Conservation (phyloP, 495 filamentous ascomycete genomes). For the Pseudevernia furfuracea region DNA sequence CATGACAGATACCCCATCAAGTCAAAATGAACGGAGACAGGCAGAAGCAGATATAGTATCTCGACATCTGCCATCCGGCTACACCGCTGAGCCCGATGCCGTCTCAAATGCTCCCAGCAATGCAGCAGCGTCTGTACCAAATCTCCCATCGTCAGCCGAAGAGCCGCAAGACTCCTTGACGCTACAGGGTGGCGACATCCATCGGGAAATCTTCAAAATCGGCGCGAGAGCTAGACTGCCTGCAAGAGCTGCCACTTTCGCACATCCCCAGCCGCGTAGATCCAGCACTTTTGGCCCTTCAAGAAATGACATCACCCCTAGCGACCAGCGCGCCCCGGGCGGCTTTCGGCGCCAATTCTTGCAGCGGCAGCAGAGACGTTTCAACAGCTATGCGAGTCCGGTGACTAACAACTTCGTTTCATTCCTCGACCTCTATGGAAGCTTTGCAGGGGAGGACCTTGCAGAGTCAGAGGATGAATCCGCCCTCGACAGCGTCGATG, state of each 20-base stretch:
- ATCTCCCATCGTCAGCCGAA: constrained; percentile 8
- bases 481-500: constrained; percentile 34
- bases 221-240: constrained; percentile 43
- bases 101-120: constrained; percentile 2
- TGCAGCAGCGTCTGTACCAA: constrained; percentile 1
- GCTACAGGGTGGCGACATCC: constrained; percentile 61
- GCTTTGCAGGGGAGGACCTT: constrained; percentile 65
- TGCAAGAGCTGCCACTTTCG: constrained; percentile 53
- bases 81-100: constrained; percentile 35
- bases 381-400: constrained; percentile 39
- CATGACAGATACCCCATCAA: constrained; percentile 14
- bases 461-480: constrained; percentile 57
- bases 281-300: constrained; percentile 18
- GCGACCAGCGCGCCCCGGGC: constrained; percentile 49
- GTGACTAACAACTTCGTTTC: constrained; percentile 59
- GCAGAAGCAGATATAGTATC: constrained; percentile 34
- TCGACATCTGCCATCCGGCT: constrained; percentile 36
- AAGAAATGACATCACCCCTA: constrained; percentile 33
- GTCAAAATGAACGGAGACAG: constrained; percentile 19
- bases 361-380: constrained; percentile 39
- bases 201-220: constrained; percentile 60
- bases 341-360: constrained; percentile 57
- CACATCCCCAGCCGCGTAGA: constrained; percentile 33
- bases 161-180: constrained; percentile 50
- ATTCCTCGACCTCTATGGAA: constrained; percentile 62